phyloP scores from a whole-genome alignment of 208 protist genomes.

The Leishmania guyanensis region DNA sequence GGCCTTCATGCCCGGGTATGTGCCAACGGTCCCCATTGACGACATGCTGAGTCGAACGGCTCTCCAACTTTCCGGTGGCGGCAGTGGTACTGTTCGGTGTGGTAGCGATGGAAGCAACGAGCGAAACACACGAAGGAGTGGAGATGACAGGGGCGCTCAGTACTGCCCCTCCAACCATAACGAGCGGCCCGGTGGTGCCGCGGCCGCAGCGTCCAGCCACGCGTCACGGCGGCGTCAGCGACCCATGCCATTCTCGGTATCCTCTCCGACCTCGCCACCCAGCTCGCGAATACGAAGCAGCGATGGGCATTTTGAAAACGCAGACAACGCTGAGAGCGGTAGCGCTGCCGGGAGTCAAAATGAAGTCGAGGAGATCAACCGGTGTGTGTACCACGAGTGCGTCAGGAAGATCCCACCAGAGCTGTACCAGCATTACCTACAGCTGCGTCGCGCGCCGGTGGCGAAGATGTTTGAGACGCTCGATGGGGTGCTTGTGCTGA shows the following conservation, averaged over 20 bases:
- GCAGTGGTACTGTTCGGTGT: conserved; percentile 2
- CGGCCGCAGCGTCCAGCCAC: not conserved
- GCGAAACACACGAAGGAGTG: not conserved
- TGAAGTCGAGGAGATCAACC: conserved; percentile 18
- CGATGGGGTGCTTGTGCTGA: conserved; percentile 79
- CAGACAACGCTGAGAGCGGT: conserved; percentile 3
- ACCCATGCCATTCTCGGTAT: not conserved
- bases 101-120: not conserved
- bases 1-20: conserved; percentile 63
- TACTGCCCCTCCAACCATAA: not conserved
- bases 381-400: conserved; percentile 29
- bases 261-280: not conserved
- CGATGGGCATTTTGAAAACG: not conserved
- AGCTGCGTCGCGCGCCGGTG: conserved; percentile 43
- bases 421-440: conserved; percentile 42
- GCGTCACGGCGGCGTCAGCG: not conserved
- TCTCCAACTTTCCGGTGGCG: not conserved
- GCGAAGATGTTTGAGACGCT: conserved; percentile 48
- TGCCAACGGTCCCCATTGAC: conserved; percentile 49
- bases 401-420: conserved; percentile 26
- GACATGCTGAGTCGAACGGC: conserved; percentile 48
- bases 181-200: not conserved
- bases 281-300: not conserved
- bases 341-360: not conserved
- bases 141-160: not conserved